Evolutionary conservation across 2,329 filamentous ascomycete genomes (phyloP), one percentile per base, ranked within the genome.

Genomic region (Fusarium protoensiforme): DNA sequence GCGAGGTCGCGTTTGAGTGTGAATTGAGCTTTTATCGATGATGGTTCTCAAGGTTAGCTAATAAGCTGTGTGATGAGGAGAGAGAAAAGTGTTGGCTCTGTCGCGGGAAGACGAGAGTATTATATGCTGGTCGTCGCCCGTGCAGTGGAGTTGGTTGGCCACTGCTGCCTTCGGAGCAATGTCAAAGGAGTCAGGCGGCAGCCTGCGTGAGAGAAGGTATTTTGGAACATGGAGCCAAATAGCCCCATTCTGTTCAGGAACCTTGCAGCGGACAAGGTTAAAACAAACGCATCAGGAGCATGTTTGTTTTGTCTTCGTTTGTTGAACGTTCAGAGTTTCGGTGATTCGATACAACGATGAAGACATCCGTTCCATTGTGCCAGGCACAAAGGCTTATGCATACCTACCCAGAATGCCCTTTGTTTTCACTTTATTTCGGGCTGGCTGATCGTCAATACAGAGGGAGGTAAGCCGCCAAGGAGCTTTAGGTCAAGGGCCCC

Each of bases 91-190:
- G 27, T 48, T 20, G 41, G 7, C 31, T 24, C n/a, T 33, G 29
- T 61, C 41, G 22, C 20, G 56, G 60, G 16, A 60, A 35, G 39
- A 18, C 24, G 54, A 61, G n/a, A 61, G n/a, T 38, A 27, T 53
- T 60, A 54, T 36, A 36, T 61, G 58, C 48, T 24, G 27, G 24
- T 20, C 18, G 58, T 51, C 16, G 48, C 18, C 58, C 39, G 46
- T 53, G 48, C 48, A 53, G 48, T 72, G 69, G 67, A 60, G 65
- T 69, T 38, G 33, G 66, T 58, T 65, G 62, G 43, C 24, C 67
- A 59, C 69, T 74, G 72, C 61, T 75, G 73, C 73, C 73, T 75
- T 75, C 71, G 46, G 61, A 46, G 31, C 69, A 67, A 63, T 46
- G 59, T 36, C 36, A 29, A 67, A 71, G 39, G 67, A 71, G 59